Evolutionary conservation across 2,329 filamentous ascomycete genomes (phyloP), one percentile per base, ranked within the genome.

Genomic region (Exophiala sideris): DNA sequence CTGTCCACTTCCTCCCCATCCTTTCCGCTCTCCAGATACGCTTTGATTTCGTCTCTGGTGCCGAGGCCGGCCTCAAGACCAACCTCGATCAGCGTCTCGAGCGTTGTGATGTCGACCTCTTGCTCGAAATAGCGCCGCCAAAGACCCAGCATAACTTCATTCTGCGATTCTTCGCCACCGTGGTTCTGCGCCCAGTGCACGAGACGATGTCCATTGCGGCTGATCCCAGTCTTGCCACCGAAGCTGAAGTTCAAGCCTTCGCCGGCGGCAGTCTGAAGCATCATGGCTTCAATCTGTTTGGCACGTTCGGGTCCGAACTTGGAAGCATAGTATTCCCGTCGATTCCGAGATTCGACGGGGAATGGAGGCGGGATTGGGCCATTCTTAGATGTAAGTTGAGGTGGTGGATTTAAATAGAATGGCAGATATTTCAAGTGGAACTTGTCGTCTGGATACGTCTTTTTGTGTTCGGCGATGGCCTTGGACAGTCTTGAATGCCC

Each of bases 351-450:
- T 3, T 68, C 65, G 45, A 68, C 73, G 41, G 75, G 75, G 0
- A 86, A 80, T 1, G 81, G 75, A 39, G 76, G 76, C 0, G 88
- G 86, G 65, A 39, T 11, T 12, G 40, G 68, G 65, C 84, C 84
- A 53, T 76, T 67, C 62, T 77, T 76, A 1, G 69, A 64, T 45
- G 67, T 72, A 42, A 75, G 74, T 0, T 86, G 79, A 1, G 81
- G 75, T 44, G 76, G 76, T 0, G 88, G 87, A 65, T 91, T 85
- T 48, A 95, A 81, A 69, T 92, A 91, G 74, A 88, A 95, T 1
- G 90, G 87, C 57, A 81, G 79, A 88, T 89, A 95, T 57, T 79
- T 80, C 11, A 88, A 82, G 44, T 77, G 79, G 73, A 95, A 91
- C 16, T 79, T 88, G 71, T 92, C 87, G 36, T 78, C 70, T 75